phyloP scores from a whole-genome alignment of 169 alveolate genomes.

The Blepharisma undulans region DNA sequence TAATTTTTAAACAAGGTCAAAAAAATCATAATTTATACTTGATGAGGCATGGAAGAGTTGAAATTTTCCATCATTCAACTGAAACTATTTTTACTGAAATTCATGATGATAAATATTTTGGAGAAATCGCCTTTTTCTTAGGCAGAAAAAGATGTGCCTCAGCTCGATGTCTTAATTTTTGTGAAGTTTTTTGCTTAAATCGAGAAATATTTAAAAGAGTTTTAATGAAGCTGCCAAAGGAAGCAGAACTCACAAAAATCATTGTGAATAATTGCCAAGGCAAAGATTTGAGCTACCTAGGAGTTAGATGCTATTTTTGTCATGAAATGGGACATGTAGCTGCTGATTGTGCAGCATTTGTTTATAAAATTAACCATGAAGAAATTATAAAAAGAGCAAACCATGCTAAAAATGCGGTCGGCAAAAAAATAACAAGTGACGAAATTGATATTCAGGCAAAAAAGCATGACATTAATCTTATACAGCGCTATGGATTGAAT shows the following conservation, averaged over 20 bases:
- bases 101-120: not conserved
- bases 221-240: not conserved
- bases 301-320: constrained; percentile 12
- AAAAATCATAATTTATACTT: not conserved
- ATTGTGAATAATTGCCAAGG: not conserved
- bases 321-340: constrained; percentile 22
- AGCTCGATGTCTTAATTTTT: not conserved
- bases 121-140: constrained; percentile 19
- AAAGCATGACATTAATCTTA: not conserved
- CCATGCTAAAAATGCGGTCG: not conserved
- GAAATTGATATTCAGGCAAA: not conserved
- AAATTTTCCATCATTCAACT: not conserved
- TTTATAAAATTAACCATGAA: not conserved
- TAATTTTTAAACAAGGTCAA: not conserved
- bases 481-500: not conserved
- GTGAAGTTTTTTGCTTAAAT: not conserved
- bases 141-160: not conserved
- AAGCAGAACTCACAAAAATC: not conserved
- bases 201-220: not conserved
- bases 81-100: not conserved
- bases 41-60: not conserved
- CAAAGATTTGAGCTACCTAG: not conserved
- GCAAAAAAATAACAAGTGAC: not conserved
- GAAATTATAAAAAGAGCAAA: not conserved
- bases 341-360: not conserved